A percentile compares a stretch with the other conserved stretches of the same genome.
phyloP scores from a whole-genome alignment of 1,284 basidiomycete species.

The Rugiboletus extremiorientalis region DNA sequence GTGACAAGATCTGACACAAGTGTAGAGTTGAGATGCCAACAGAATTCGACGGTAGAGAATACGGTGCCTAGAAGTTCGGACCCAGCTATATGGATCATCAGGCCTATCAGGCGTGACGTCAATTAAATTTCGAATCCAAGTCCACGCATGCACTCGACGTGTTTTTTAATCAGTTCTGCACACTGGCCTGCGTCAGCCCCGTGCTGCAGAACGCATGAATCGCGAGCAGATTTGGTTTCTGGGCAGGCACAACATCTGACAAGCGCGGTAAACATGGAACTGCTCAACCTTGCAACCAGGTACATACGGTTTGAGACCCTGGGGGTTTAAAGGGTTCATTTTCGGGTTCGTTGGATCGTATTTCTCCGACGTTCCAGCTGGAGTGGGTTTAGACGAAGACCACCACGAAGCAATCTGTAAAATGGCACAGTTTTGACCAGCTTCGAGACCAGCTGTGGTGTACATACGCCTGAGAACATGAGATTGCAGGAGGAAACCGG shows the following conservation, averaged over 20 bases:
- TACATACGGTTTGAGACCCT: slow-evolving; percentile 89
- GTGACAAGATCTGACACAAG: background rate
- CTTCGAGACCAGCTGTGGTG: slow-evolving; percentile 9
- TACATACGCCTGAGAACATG: slow-evolving; percentile 30
- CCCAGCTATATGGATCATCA: background rate
- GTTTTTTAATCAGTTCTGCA: slow-evolving; percentile 74
- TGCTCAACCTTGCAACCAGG: background rate
- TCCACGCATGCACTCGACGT: slow-evolving; percentile 88
- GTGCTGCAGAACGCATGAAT: slow-evolving; percentile 89
- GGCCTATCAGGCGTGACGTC: background rate
- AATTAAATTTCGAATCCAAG: slow-evolving; percentile 81
- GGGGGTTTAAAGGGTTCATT: slow-evolving; percentile 83
- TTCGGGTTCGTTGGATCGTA: slow-evolving; percentile 69
- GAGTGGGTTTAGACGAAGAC: slow-evolving; percentile 36
- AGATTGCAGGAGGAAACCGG: too few species aligned
- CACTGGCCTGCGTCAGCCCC: slow-evolving; percentile 78
- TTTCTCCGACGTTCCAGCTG: slow-evolving; percentile 34
- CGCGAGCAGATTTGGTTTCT: slow-evolving; percentile 86
- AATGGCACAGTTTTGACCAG: slow-evolving; percentile 5
- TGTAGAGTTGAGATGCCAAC: background rate
- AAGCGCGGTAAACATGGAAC: background rate
- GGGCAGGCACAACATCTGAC: slow-evolving; percentile 93
- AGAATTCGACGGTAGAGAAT: background rate
- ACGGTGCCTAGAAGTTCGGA: background rate
- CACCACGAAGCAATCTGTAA: slow-evolving; percentile 43